Percentiles rank a stretch among this genome's conserved stretches.
phyloP scores from a whole-genome alignment of 352 stramenopile species.

The Phytopythium kandeliae region DNA sequence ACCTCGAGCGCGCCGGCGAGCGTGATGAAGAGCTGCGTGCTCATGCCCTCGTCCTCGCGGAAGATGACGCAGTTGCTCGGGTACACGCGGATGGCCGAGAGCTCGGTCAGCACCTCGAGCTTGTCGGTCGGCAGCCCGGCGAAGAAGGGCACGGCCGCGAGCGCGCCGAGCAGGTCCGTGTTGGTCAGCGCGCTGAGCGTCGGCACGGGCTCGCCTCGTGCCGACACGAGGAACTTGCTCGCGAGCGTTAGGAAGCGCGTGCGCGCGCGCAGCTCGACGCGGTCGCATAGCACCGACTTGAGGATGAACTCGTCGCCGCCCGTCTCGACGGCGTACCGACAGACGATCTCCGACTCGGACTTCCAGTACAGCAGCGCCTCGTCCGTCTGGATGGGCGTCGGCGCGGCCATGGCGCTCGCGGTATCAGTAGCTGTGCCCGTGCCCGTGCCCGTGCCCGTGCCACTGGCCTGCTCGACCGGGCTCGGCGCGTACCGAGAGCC shows the following conservation, averaged over 20 bases:
- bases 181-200: conserved; percentile 66
- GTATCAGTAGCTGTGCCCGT: too few species aligned
- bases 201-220: conserved; percentile 14
- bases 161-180: conserved; percentile 50
- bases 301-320: conserved; percentile 58
- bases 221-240: conserved; percentile 26
- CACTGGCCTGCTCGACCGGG: not conserved
- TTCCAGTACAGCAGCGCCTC: conserved; percentile 64
- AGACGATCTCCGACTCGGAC: conserved; percentile 49
- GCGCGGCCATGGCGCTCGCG: not conserved
- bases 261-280: conserved; percentile 33
- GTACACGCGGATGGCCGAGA: conserved; percentile 76
- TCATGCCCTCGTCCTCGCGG: conserved; percentile 69
- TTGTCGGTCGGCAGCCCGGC: conserved; percentile 51
- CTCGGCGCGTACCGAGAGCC: conserved; percentile 3
- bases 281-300: conserved; percentile 45
- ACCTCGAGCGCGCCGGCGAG: conserved; percentile 58
- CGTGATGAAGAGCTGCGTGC: conserved; percentile 77
- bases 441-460: too few species aligned
- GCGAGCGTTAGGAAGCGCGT: conserved; percentile 35
- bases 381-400: conserved; percentile 17
- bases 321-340: conserved; percentile 54
- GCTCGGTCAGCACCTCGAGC: conserved; percentile 52
- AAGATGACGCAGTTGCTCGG: conserved; percentile 65
- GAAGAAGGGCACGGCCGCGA: conserved; percentile 72